Conservation (phyloP, 441 rosid species). For the Gossypium gossypioides region DNA sequence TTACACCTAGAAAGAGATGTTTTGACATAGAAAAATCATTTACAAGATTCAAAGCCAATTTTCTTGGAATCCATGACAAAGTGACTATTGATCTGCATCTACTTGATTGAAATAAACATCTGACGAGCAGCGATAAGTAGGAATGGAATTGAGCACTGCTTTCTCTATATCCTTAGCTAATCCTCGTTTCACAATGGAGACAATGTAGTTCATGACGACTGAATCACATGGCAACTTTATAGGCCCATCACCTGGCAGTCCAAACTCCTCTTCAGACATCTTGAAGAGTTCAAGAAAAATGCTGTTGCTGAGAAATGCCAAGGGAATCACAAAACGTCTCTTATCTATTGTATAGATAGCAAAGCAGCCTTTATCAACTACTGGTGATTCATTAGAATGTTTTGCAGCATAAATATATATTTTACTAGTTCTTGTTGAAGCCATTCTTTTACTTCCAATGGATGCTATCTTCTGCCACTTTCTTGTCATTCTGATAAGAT, state of each 20-base stretch:
- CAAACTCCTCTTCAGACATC: constrained; percentile 35
- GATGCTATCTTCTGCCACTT: constrained; percentile 14
- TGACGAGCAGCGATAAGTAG: not conserved
- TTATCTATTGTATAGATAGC: constrained; percentile 23
- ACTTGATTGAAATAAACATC: not conserved
- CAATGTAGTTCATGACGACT: constrained; percentile 21
- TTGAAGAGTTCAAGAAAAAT: constrained; percentile 29
- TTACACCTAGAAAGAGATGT: not conserved
- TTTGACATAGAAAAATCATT: not conserved
- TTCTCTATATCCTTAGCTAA: constrained; percentile 9
- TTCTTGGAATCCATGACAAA: not conserved
- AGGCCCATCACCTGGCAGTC: constrained; percentile 23
- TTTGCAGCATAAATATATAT: not conserved
- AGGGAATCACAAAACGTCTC: constrained; percentile 14
- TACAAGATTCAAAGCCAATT: not conserved
- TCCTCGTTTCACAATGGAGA: constrained; percentile 10
- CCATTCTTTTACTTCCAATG: constrained; percentile 6
- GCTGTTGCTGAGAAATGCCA: constrained; percentile 15
- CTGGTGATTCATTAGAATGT: not conserved
- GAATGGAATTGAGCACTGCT: not conserved
- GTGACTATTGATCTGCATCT: not conserved
- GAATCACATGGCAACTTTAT: constrained; percentile 32
- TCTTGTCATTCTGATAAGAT: not conserved
- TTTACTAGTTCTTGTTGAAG: not conserved
- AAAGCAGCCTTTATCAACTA: constrained; percentile 30